Evolutionary conservation across 306 rosid species (phyloP).

Genomic region (Trifolium repens): DNA sequence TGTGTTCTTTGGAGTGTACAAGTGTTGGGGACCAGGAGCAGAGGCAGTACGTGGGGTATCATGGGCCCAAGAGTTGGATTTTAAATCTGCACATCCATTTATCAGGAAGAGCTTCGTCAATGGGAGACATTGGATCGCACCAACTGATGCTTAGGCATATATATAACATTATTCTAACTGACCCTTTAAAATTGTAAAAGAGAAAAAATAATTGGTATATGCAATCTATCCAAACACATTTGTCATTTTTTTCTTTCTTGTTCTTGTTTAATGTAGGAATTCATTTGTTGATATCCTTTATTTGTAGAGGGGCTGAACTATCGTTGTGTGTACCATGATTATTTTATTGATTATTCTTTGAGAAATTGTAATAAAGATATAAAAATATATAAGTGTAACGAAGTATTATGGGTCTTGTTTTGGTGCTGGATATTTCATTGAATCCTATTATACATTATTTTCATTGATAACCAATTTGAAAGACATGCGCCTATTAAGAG

Average conservation of each 20-base stretch:
- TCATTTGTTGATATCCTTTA: conserved; percentile 12
- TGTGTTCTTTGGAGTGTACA: conserved; percentile 76
- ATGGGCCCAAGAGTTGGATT: conserved; percentile 74
- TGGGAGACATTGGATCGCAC: conserved; percentile 92
- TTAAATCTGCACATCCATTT: conserved; percentile 73
- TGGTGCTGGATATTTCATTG: too few species aligned
- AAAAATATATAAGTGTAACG: too few species aligned
- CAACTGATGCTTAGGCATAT: conserved; percentile 60
- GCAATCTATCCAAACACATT: background rate
- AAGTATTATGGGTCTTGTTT: too few species aligned
- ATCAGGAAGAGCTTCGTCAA: conserved; percentile 83
- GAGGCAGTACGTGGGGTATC: conserved; percentile 58
- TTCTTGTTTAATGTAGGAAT: background rate
- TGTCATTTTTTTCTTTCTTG: background rate
- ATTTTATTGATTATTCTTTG: too few species aligned
- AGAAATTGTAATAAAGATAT: too few species aligned
- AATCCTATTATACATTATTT: too few species aligned
- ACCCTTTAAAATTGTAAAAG: background rate
- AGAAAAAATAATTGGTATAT: background rate
- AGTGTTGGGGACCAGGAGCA: conserved; percentile 88
- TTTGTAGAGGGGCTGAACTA: background rate
- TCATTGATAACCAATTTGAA: too few species aligned
- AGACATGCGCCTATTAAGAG: too few species aligned
- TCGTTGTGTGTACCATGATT: background rate
- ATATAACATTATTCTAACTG: background rate